Base-by-base conservation (phyloP, 2,329 filamentous ascomycete species). In the Parasarocladium wereldwijsianum region DNA sequence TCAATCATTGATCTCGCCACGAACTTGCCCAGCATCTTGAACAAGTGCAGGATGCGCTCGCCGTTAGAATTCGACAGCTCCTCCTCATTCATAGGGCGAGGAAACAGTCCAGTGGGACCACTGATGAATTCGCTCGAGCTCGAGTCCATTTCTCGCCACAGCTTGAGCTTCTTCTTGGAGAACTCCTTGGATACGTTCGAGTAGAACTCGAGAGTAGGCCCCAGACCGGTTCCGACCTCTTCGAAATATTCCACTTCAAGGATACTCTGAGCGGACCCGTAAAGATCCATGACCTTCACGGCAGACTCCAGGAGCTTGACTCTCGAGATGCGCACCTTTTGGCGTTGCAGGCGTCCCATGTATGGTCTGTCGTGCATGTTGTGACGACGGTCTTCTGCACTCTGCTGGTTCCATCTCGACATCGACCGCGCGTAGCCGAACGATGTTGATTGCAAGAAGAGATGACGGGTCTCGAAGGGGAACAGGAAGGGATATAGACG, bases 191-290 rank as follows among this genome's bases (percentile, higher is more conserved):
- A 98, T 2, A 96, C 87, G 0, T 83, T 93, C 0, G 90, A 93
- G 55, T 98, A 98, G 51, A 98, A 98, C 49, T 98, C 90, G 10
- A 98, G 66, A 0, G 90, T 98, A 4, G 90, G 90, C 0, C 90
- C 90, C 26, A 98, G 65, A 26, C 90, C 90, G 15, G 92, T 98
- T 33, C 90, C 90, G 14, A 98, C 90, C 55, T 98, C 90, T 45
- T 96, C 90, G 42, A 98, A 98, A 47, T 98, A 98, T 46, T 98
- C 92, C 2, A 98, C 87, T 47, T 98, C 90, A 1, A 98, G 60
- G 17, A 96, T 82, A 49, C 87, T 96, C 35, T 93, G 83, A 1
- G 87, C 93, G n/a, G 83, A 83, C 1, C 90, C 90, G 44, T 98
- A 98, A 3, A 96, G 69, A 43, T 98, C 87, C 87, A 98, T 96